These are phyloP conservation scores for Pseudozyma sp. DNA, from an alignment of 1,284 basidiomycete species.

Conservation along the genomic window DNA sequence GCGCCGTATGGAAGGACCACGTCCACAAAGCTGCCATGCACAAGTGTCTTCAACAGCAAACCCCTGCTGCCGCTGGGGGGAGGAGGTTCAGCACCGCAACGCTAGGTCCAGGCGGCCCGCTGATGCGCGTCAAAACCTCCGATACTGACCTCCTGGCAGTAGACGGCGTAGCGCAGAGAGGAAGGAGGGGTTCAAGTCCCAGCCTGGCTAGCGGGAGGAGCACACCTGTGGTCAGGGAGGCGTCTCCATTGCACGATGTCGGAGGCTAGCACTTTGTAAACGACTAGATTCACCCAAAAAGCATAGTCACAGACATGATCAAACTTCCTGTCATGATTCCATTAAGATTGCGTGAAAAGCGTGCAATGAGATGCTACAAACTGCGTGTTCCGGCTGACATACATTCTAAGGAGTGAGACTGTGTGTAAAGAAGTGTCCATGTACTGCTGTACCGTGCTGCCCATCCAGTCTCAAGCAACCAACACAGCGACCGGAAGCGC, in stretches of 20 bases:
- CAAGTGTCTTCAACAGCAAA: constrained; percentile 19
- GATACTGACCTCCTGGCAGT: background rate
- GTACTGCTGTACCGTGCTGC: background rate
- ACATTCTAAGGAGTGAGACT: background rate
- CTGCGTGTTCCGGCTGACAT: too few species aligned
- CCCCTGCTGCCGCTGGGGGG: background rate
- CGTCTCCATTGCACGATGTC: background rate
- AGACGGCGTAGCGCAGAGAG: background rate
- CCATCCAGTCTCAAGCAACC: background rate
- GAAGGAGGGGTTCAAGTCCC: background rate
- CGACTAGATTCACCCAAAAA: too few species aligned
- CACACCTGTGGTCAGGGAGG: background rate
- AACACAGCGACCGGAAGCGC: constrained; percentile 2
- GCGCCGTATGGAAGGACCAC: constrained; percentile 37
- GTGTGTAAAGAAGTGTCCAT: background rate
- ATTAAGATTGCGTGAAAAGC: background rate
- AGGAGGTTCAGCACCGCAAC: constrained; percentile 22
- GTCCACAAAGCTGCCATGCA: constrained; percentile 36
- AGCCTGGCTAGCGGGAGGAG: background rate
- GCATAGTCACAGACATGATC: too few species aligned
- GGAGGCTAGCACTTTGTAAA: background rate
- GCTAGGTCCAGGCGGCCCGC: background rate
- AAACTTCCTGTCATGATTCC: too few species aligned
- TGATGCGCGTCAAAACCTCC: constrained; percentile 16
- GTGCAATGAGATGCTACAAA: too few species aligned